Evolutionary conservation across 1,284 basidiomycete genomes (phyloP), one percentile per base, ranked within the genome.

Genomic region (Exobasidium cylindrosporum): DNA sequence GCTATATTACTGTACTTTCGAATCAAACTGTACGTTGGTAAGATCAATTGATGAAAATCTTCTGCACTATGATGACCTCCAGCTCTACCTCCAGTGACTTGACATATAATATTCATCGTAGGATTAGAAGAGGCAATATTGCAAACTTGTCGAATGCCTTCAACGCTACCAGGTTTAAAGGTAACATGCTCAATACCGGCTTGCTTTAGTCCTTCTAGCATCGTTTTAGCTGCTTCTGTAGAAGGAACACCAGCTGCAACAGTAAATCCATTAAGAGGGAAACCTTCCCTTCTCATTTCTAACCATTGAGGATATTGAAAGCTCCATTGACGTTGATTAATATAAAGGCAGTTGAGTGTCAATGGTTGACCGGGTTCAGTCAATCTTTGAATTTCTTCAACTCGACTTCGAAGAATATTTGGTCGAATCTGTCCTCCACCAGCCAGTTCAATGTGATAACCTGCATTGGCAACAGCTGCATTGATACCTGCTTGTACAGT

Each of bases 21-120:
- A 79, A 98, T 96, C 23, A 89, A 83, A 53, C 87, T 85, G 82
- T 98, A 98, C 0, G 94, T 97, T 52, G 88, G 83, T 49, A 98
- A 84, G 72, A 98, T 88, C 0, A 96, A 95, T 81, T 96, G 92
- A 80, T 97, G 94, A 87, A 97, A 94, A 82, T 98, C 96, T 82
- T 98, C 96, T 81, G 88, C 97, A 11, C 91, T 94, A 83, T 97
- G 95, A 77, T 98, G 95, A 64, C 95, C 95, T 73, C 95, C 95
- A n/a, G 95, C 96, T 74, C 95, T 92, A 57, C 95, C 95, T 78
- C 95, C 96, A 54, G 95, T 98, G 95, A 95, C 97, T 80, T 97
- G 95, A 68, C 97, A 84, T 81, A 98, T 92, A 82, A 98, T 88
- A n/a, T 95, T 93, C 86, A 91, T 98, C 82, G 92, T 88, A 47